These are phyloP conservation scores for Trichoderma atroviride DNA, from an alignment of 2,329 filamentous ascomycete genomes.

Conservation along the genomic window DNA sequence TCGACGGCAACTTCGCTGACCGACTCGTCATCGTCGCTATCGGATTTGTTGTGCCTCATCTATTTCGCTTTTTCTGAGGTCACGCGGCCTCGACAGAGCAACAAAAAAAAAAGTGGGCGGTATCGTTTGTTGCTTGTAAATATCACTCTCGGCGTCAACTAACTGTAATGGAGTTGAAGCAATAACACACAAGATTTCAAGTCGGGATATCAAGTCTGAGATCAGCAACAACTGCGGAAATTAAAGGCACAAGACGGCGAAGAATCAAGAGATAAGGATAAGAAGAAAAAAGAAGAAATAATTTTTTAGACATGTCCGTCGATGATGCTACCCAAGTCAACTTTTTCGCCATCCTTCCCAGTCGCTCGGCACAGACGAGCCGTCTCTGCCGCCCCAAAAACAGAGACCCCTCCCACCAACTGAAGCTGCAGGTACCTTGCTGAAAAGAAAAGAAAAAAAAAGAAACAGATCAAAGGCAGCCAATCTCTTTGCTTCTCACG, in stretches of 20 bases:
- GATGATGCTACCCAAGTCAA: conserved; percentile 25
- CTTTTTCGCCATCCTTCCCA: conserved; percentile 23
- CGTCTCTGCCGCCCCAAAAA: conserved; percentile 11
- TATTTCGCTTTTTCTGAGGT: conserved; percentile 24
- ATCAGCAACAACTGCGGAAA: neutral
- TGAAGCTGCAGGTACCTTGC: conserved; percentile 12
- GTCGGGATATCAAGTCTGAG: neutral
- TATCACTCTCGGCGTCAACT: neutral
- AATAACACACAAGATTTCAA: neutral
- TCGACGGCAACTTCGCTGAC: conserved; percentile 23
- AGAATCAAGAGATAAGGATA: neutral
- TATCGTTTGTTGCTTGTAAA: neutral
- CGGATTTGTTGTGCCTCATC: conserved; percentile 31
- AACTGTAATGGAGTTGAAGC: neutral
- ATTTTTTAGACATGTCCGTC: neutral
- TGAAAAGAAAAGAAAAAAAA: neutral
- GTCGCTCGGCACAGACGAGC: conserved; percentile 22
- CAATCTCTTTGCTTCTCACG: conserved; percentile 14
- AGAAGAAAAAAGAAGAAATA: neutral
- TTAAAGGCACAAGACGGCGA: neutral
- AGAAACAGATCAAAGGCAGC: neutral
- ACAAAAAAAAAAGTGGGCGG: conserved; percentile 7
- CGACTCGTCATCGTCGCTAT: conserved; percentile 29
- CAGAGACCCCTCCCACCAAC: neutral
- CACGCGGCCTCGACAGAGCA: conserved; percentile 7